phyloP scores from a whole-genome alignment of 2,329 filamentous ascomycete species.

The Fusarium buxicola region DNA sequence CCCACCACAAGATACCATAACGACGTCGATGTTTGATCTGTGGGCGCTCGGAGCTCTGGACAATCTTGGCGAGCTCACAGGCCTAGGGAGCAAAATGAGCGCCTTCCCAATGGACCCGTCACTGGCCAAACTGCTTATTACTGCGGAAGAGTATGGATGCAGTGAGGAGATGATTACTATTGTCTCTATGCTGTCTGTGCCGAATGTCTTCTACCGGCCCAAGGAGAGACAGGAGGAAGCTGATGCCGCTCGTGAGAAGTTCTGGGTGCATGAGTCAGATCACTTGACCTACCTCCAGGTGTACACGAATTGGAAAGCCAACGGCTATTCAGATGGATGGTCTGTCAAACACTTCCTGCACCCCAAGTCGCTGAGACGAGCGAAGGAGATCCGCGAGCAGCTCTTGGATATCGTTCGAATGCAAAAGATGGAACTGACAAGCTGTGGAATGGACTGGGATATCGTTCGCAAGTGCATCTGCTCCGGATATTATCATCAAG shows the following conservation, averaged over 20 bases:
- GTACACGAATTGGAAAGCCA: constrained; percentile 93
- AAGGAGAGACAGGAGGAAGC: constrained; percentile 98
- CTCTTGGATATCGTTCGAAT: constrained; percentile 93
- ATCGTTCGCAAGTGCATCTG: constrained; percentile 96
- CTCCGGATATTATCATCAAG: constrained; percentile 97
- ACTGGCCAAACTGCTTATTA: constrained; percentile 93
- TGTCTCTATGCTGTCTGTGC: constrained; percentile 96
- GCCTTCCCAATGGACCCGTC: constrained; percentile 98
- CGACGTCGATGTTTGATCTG: constrained; percentile 95
- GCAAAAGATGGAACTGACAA: constrained; percentile 88
- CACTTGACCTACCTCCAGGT: constrained; percentile 96
- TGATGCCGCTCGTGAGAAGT: constrained; percentile 94
- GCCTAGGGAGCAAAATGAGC: constrained; percentile 91
- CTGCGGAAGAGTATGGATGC: constrained; percentile 88
- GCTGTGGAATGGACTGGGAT: constrained; percentile 97
- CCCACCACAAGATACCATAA: constrained; percentile 96
- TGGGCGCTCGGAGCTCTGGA: constrained; percentile 96
- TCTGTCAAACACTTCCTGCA: constrained; percentile 94
- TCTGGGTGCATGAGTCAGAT: constrained; percentile 97
- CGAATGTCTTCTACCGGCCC: constrained; percentile 95
- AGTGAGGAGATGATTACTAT: constrained; percentile 99
- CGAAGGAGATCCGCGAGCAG: constrained; percentile 94
- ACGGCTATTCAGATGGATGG: constrained; percentile 91
- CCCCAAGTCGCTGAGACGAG: constrained; percentile 90
- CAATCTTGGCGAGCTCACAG: constrained; percentile 91